Base-by-base conservation (phyloP, 495 filamentous ascomycete species). In the Trichocladium antarcticum region DNA sequence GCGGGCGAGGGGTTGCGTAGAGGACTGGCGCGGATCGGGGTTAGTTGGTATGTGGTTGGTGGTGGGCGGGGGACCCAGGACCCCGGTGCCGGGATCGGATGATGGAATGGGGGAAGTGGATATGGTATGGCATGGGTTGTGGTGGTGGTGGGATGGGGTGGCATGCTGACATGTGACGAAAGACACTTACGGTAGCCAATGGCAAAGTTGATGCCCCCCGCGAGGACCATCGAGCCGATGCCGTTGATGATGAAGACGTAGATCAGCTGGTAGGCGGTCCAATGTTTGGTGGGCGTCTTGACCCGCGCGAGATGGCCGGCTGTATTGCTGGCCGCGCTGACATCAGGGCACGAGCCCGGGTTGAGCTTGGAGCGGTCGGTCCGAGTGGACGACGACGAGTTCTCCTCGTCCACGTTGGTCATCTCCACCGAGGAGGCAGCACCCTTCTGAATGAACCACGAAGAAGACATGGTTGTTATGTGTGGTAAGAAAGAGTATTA, bases 131-230 rank as follows among this genome's bases (percentile, higher is more conserved):
- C n/a, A n/a, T n/a, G n/a, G n/a, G n/a, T n/a, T n/a, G n/a, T n/a
- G n/a, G n/a, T n/a, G n/a, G n/a, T n/a, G n/a, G n/a, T n/a, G n/a
- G n/a, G n/a, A n/a, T n/a, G n/a, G n/a, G n/a, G n/a, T n/a, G n/a
- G n/a, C n/a, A n/a, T n/a, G n/a, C n/a, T n/a, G n/a, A n/a, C n/a
- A n/a, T n/a, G n/a, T n/a, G 7, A 22, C 31, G 19, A 5, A 10
- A 32, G 31, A 3, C 6, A 42, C 53, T 45, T 57, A 69, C 66
- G 62, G 50, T 72, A 73, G 35, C 68, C 68, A 27, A 70, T 64
- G 22, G 68, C 68, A 42, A 72, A 70, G 55, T 73, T 72, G 52
- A 71, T 65, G 6, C 56, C 68, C 11, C 64, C 70, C 1, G 65
- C 66, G 1, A 72, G 15, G 38, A 66, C 40, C 46, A 62, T 50